phyloP scores from a whole-genome alignment of 2,329 filamentous ascomycete species.

The Hirsutella rhossiliensis region DNA sequence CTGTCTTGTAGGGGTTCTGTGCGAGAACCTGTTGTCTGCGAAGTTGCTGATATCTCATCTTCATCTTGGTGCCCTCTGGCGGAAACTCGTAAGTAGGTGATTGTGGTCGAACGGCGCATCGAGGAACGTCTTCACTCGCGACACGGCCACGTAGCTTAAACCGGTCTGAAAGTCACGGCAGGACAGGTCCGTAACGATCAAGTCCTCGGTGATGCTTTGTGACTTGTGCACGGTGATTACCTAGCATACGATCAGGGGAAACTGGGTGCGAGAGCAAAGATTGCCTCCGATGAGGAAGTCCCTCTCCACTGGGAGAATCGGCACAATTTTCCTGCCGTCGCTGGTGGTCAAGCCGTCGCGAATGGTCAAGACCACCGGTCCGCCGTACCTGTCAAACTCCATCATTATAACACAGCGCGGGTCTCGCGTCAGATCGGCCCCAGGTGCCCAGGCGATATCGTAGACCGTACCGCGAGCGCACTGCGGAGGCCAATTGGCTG shows the following conservation, averaged over 20 bases:
- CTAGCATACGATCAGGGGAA: neutral
- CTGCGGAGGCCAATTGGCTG: too few relatives aligned
- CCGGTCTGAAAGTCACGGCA: too few relatives aligned
- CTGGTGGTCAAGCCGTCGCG: too few relatives aligned
- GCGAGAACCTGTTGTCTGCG: neutral
- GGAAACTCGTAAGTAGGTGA: neutral
- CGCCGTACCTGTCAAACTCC: constrained; percentile 5
- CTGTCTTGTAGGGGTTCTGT: too few relatives aligned
- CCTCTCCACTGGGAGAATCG: constrained; percentile 5
- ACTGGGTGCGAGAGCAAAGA: constrained; percentile 3
- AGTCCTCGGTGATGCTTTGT: too few relatives aligned
- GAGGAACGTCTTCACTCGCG: neutral
- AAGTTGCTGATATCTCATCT: neutral
- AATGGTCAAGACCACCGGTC: constrained; percentile 5
- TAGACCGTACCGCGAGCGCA: too few relatives aligned
- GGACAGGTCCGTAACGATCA: too few relatives aligned
- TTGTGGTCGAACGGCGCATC: neutral
- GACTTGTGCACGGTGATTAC: too few relatives aligned
- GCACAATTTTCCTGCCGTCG: constrained; percentile 4
- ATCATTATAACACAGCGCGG: too few relatives aligned
- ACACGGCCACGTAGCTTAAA: neutral
- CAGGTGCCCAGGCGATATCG: too few relatives aligned
- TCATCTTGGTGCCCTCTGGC: neutral
- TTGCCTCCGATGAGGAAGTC: constrained; percentile 5
- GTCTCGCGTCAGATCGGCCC: too few relatives aligned